phyloP scores from a whole-genome alignment of 2,329 filamentous ascomycete genomes.

The Epichloe gansuensis region DNA sequence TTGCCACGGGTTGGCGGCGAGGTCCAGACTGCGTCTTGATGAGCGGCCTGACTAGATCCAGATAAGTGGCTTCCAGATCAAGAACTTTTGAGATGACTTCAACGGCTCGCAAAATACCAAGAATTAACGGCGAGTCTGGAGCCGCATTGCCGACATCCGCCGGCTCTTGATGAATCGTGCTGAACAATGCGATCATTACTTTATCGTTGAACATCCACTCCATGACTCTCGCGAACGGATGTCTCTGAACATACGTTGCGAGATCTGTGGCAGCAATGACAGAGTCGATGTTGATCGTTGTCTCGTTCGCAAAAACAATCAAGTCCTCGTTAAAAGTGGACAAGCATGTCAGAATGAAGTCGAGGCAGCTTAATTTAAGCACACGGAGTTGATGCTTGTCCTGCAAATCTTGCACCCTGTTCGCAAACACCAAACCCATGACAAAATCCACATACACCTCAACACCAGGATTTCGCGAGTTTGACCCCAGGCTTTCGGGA shows the following conservation, averaged over 20 bases:
- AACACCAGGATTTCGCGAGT: slow-evolving; percentile 67
- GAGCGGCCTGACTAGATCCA: slow-evolving; percentile 73
- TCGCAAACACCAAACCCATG: slow-evolving; percentile 62
- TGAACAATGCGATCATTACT: slow-evolving; percentile 67
- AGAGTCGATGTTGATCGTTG: slow-evolving; percentile 60
- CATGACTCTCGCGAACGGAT: slow-evolving; percentile 90
- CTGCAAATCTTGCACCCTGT: slow-evolving; percentile 49
- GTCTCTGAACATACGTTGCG: slow-evolving; percentile 67
- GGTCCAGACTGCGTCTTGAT: slow-evolving; percentile 53
- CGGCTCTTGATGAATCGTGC: slow-evolving; percentile 63
- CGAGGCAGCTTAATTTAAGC: slow-evolving; percentile 66
- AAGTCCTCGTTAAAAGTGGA: slow-evolving; percentile 88
- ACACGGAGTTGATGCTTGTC: slow-evolving; percentile 59
- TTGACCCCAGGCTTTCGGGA: slow-evolving; percentile 68
- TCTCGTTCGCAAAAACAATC: slow-evolving; percentile 70
- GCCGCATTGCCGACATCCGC: slow-evolving; percentile 58
- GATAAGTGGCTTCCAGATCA: slow-evolving; percentile 80
- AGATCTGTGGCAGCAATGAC: slow-evolving; percentile 64
- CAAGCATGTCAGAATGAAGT: slow-evolving; percentile 70
- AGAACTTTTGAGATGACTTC: slow-evolving; percentile 74
- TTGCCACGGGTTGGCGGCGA: slow-evolving; percentile 47
- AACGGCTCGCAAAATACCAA: slow-evolving; percentile 66
- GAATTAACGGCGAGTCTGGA: slow-evolving; percentile 67
- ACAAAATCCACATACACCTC: slow-evolving; percentile 90
- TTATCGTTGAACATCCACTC: slow-evolving; percentile 97